These are phyloP conservation scores for Cicer arietinum DNA, from an alignment of 306 rosid genomes.

Conservation along the genomic window DNA sequence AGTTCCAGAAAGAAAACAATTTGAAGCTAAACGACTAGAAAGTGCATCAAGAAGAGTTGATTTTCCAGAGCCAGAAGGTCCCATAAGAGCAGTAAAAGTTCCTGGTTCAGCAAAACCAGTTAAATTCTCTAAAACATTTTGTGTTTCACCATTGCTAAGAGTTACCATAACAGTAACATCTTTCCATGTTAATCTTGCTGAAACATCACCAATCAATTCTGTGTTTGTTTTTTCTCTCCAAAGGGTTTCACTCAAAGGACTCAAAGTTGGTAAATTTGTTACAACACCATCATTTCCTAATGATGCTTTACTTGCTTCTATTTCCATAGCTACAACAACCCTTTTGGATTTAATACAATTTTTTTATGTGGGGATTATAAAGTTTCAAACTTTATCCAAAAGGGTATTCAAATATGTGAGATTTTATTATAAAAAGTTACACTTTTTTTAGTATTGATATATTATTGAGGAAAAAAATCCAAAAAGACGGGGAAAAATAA, in stretches of 20 bases:
- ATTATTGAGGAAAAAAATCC: neutral
- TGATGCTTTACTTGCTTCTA: conserved; percentile 59
- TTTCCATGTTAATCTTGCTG: conserved; percentile 95
- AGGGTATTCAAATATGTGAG: neutral
- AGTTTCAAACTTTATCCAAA: conserved; percentile 2
- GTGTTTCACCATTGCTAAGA: conserved; percentile 76
- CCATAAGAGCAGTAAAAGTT: conserved; percentile 89
- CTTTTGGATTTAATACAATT: neutral
- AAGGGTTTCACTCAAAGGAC: conserved; percentile 90
- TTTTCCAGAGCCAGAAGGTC: conserved; percentile 97
- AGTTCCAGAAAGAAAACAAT: conserved; percentile 85
- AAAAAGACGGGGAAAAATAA: neutral
- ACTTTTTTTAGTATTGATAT: neutral
- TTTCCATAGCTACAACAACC: conserved; percentile 56
- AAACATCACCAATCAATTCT: conserved; percentile 78
- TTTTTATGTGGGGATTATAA: neutral
- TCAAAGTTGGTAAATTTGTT: conserved; percentile 51
- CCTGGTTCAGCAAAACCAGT: conserved; percentile 98
- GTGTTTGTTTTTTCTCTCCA: conserved; percentile 81
- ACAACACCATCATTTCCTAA: conserved; percentile 51
- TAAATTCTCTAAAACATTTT: conserved; percentile 81
- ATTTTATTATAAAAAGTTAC: conserved; percentile 19
- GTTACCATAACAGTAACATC: conserved; percentile 95
- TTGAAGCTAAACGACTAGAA: conserved; percentile 92
- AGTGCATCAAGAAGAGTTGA: conserved; percentile 94